Evolutionary conservation across 2,329 filamentous ascomycete species (phyloP).

Genomic region (Paraphoma sp.): DNA sequence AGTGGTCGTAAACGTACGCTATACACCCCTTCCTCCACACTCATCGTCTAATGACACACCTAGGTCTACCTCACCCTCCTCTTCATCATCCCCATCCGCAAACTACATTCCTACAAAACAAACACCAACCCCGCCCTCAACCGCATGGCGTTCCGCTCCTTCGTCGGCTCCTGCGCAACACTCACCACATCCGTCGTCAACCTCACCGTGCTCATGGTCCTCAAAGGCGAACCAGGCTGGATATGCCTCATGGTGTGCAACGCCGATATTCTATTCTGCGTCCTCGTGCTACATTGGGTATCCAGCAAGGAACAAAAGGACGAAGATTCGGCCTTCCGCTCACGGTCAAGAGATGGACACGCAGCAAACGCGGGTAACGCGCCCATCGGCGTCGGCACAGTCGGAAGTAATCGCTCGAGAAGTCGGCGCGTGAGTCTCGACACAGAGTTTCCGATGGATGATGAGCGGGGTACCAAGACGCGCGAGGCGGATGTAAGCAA

Average conservation of each 20-base stretch:
- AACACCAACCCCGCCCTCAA: slow-evolving; percentile 56
- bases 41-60: background rate
- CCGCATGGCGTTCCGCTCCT: slow-evolving; percentile 63
- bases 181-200: slow-evolving; percentile 66
- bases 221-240: slow-evolving; percentile 69
- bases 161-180: slow-evolving; percentile 65
- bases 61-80: slow-evolving; percentile 66
- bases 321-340: background rate
- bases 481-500: no score
- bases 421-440: background rate
- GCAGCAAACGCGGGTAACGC: no score
- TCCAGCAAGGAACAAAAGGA: slow-evolving; percentile 39
- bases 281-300: slow-evolving; percentile 68
- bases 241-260: slow-evolving; percentile 72
- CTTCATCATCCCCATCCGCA: slow-evolving; percentile 67
- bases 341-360: background rate
- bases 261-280: slow-evolving; percentile 67
- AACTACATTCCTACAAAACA: slow-evolving; percentile 62
- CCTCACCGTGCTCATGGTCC: slow-evolving; percentile 63
- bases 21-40: background rate
- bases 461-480: no score
- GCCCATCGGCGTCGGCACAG: background rate
- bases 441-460: background rate
- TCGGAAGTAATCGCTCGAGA: background rate
- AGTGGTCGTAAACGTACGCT: slow-evolving; percentile 61